Base-by-base conservation (phyloP, 148 eudicot species). In the Mesembryanthemum crystallinum region DNA sequence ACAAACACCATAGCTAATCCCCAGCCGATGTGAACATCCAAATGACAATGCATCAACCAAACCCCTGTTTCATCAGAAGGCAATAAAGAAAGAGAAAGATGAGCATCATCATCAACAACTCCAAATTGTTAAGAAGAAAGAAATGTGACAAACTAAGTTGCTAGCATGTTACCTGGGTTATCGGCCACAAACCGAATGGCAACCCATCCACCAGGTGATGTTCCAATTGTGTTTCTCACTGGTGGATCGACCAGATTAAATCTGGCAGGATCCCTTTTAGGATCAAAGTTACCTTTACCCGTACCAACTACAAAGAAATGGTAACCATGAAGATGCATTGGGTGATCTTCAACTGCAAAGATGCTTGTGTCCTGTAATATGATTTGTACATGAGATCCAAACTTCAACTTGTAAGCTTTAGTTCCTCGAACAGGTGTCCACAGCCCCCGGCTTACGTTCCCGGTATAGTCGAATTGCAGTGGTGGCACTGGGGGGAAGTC, bases 21-120 rank as follows among this genome's bases (percentile, higher is more conserved):
- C 94, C 91, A 86, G 30, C 71, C 42, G 0, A 90, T 71, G 81
- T 90, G 94, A 32, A 86, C 33, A 62, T 90, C 94, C 61, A 90
- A 81, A 83, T 90, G 94, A 73, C 94, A 90, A 51, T 90, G 94
- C 86, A 90, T 71, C 20, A 90, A 72, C 94, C 94, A 89, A 43
- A 89, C 89, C 58, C 93, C 93, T 89, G 82, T 67, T 65, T 42
- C 9, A 45, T 29, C 35, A 69, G 15, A 11, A 45, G 51, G n/a
- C 20, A 43, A 25, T 4, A 35, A 42, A 45, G 13, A 66, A 30
- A 66, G 49, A 66, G 47, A 57, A 52, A 57, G 13, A 23, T 66
- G 20, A 37, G 69, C 69, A 39, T 10, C 58, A 27, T 7, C 37
- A 69, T 49, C 58, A 8, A 0, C 58, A 8, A 0, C 23, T 12